Conservation (phyloP, 2,329 filamentous ascomycete species). For the Colletotrichum neosansevieriae region DNA sequence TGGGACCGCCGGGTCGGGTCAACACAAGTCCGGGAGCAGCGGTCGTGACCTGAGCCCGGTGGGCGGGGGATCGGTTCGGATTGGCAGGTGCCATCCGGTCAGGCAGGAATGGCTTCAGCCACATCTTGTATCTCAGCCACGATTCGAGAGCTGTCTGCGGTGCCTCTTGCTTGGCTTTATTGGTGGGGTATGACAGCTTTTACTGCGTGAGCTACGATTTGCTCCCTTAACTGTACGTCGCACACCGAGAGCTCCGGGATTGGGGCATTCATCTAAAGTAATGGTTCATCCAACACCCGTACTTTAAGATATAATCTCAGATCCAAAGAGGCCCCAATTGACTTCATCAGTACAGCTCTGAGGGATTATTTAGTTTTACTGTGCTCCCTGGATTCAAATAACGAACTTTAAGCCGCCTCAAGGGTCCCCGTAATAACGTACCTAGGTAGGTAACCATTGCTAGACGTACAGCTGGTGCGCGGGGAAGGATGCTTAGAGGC, state of each 20-base stretch:
- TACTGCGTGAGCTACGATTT: neutral
- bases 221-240: conserved; percentile 14
- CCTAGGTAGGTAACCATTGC: no score
- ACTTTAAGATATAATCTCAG: no score
- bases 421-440: no score
- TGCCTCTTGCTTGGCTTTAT: conserved; percentile 8
- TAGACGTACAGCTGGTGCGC: conserved; percentile 13
- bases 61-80: no score
- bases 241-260: conserved; percentile 13
- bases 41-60: neutral
- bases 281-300: no score
- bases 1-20: conserved; percentile 20
- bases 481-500: neutral
- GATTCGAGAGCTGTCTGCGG: neutral
- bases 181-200: conserved; percentile 27
- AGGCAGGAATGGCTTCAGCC: neutral
- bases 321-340: no score
- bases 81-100: neutral
- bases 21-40: conserved; percentile 24
- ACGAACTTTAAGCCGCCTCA: conserved; percentile 11
- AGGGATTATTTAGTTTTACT: no score
- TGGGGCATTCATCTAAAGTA: neutral
- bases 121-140: neutral
- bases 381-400: no score
- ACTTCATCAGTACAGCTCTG: no score